phyloP scores from a whole-genome alignment of 805 yeast species.

The Saccharomycopsis lassenensis region DNA sequence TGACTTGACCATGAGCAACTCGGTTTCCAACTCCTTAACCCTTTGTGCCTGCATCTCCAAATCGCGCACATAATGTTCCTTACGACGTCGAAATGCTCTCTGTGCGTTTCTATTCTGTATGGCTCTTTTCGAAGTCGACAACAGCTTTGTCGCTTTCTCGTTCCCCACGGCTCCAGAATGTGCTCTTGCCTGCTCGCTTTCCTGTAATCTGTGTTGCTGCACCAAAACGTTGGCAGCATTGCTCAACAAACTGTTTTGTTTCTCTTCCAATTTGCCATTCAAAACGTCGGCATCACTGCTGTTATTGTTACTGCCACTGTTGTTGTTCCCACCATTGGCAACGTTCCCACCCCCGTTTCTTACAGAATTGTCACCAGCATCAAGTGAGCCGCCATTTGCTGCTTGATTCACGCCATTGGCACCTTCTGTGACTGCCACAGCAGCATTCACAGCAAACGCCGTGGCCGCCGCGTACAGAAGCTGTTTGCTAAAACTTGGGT shows the following conservation, averaged over 20 bases:
- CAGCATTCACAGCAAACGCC: neutral
- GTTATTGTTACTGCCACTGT: constrained; percentile 7
- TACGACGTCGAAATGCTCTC: constrained; percentile 78
- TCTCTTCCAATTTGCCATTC: constrained; percentile 11
- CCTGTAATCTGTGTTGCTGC: neutral
- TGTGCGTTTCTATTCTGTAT: constrained; percentile 90
- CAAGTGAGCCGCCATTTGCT: constrained; percentile 19
- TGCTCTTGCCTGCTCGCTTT: neutral
- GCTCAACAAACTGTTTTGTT: constrained; percentile 16
- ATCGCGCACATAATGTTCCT: constrained; percentile 71
- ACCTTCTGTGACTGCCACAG: neutral
- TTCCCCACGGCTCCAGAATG: constrained; percentile 6
- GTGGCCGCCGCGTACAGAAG: no score
- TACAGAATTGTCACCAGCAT: constrained; percentile 5
- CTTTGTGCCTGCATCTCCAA: constrained; percentile 61
- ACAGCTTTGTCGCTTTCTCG: no score
- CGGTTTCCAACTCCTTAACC: constrained; percentile 49
- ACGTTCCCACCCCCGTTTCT: constrained; percentile 3
- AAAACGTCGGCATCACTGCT: constrained; percentile 2
- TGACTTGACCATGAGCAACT: constrained; percentile 52
- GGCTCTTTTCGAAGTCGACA: constrained; percentile 77
- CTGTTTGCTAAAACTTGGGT: no score
- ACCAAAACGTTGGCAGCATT: constrained; percentile 2
- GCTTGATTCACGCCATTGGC: neutral
- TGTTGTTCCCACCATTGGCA: constrained; percentile 8